Conservation (phyloP, 352 stramenopile species). For the Globisporangium carolinianum region DNA sequence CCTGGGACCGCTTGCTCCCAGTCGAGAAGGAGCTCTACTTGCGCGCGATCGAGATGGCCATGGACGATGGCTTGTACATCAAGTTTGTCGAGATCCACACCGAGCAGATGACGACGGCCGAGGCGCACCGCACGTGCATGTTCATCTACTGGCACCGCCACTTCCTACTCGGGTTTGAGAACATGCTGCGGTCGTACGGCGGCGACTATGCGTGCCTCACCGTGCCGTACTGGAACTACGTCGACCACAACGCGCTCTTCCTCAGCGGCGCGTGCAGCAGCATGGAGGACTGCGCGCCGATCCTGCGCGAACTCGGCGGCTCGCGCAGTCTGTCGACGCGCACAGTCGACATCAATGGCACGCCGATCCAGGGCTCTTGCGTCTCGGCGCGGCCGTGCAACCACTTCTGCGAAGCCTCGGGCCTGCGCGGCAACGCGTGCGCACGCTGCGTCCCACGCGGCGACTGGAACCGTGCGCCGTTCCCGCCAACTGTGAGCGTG, state of each 20-base stretch:
- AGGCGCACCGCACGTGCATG: constrained; percentile 85
- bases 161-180: constrained; percentile 79
- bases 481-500: constrained; percentile 61
- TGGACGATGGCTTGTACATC: constrained; percentile 82
- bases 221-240: constrained; percentile 85
- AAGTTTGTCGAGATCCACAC: constrained; percentile 86
- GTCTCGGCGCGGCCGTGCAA: constrained; percentile 35
- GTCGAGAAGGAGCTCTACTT: constrained; percentile 73
- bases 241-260: constrained; percentile 72
- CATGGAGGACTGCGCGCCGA: constrained; percentile 67
- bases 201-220: constrained; percentile 81
- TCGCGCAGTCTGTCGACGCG: constrained; percentile 25
- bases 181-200: constrained; percentile 76
- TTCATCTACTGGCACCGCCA: constrained; percentile 86
- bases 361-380: constrained; percentile 51
- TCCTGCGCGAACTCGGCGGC: constrained; percentile 66
- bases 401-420: constrained; percentile 76
- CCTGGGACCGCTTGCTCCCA: constrained; percentile 56
- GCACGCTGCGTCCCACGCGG: constrained; percentile 67
- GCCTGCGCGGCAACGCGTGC: constrained; percentile 27
- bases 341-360: constrained; percentile 65
- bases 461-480: constrained; percentile 37
- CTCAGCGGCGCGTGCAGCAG: constrained; percentile 48
- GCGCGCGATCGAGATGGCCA: constrained; percentile 55
- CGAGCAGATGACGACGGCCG: constrained; percentile 70